Conservation (phyloP, 1,284 basidiomycete species). For the Ganoderma boninense region DNA sequence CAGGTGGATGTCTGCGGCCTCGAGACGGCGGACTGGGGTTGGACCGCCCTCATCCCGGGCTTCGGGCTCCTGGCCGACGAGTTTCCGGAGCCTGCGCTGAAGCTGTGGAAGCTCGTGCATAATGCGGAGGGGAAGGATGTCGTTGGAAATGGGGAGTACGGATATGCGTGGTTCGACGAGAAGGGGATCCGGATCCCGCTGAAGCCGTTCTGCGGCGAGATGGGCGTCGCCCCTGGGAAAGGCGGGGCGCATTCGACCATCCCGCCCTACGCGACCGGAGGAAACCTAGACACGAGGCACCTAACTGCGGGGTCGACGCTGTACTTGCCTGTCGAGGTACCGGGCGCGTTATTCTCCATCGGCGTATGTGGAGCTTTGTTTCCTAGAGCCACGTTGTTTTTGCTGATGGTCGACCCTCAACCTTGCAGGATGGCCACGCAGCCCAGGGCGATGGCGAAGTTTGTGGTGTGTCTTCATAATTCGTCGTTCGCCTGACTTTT, state of each 20-base stretch:
- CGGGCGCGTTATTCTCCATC: constrained; percentile 67
- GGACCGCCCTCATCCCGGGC: constrained; percentile 65
- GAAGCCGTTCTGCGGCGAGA: constrained; percentile 66
- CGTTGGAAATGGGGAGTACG: constrained; percentile 35
- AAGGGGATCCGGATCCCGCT: constrained; percentile 57
- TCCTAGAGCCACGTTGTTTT: background rate
- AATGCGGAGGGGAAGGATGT: constrained; percentile 29
- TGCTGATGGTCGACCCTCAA: background rate
- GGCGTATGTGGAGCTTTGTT: constrained; percentile 50
- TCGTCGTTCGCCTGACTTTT: background rate
- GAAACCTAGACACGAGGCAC: constrained; percentile 69
- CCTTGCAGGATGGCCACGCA: constrained; percentile 64
- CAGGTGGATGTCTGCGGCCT: constrained; percentile 63
- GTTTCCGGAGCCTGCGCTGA: constrained; percentile 57
- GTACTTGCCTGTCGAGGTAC: constrained; percentile 65
- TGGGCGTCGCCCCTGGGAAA: constrained; percentile 68
- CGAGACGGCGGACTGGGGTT: constrained; percentile 65
- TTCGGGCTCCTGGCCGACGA: constrained; percentile 68
- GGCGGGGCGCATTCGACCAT: constrained; percentile 65
- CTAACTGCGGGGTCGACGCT: constrained; percentile 59
- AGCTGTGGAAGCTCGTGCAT: constrained; percentile 58
- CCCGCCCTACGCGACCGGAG: constrained; percentile 67
- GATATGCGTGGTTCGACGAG: constrained; percentile 58
- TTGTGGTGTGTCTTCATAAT: constrained; percentile 47
- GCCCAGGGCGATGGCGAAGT: constrained; percentile 74